phyloP scores from a whole-genome alignment of 352 stramenopile species.

The Pythium brachiatum region DNA sequence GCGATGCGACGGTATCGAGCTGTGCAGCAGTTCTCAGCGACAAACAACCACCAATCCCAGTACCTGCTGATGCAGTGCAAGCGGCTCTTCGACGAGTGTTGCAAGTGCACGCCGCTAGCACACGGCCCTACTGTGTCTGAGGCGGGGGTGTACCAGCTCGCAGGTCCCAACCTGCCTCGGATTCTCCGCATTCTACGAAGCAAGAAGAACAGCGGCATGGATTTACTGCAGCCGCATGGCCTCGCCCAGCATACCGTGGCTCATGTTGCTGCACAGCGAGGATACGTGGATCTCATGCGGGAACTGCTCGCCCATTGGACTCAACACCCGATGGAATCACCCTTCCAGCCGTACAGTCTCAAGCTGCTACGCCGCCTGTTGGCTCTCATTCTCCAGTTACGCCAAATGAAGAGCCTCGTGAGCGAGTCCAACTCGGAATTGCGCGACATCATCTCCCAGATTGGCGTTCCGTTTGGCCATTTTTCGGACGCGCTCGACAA shows the following conservation, averaged over 20 bases:
- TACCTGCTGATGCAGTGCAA: slow-evolving; percentile 60
- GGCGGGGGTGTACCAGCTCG: slow-evolving; percentile 62
- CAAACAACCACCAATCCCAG: slow-evolving; percentile 36
- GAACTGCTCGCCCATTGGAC: slow-evolving; percentile 65
- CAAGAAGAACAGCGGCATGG: slow-evolving; percentile 52
- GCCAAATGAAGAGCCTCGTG: slow-evolving; percentile 46
- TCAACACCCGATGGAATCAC: slow-evolving; percentile 55
- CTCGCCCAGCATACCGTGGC: slow-evolving; percentile 59
- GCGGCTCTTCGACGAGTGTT: slow-evolving; percentile 74
- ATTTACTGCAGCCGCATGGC: slow-evolving; percentile 63
- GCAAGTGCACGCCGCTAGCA: slow-evolving; percentile 54
- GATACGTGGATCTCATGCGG: slow-evolving; percentile 58
- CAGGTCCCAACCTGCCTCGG: slow-evolving; percentile 58
- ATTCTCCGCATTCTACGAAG: slow-evolving; percentile 58
- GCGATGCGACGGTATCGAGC: slow-evolving; percentile 58
- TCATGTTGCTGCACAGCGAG: slow-evolving; percentile 66
- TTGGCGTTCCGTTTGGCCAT: slow-evolving; percentile 58
- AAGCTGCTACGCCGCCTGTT: slow-evolving; percentile 47
- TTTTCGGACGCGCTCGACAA: slow-evolving; percentile 70
- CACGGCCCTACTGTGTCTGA: slow-evolving; percentile 49
- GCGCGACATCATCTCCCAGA: slow-evolving; percentile 41
- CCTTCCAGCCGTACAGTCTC: slow-evolving; percentile 65
- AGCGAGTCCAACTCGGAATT: slow-evolving; percentile 61
- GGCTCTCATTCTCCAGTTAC: slow-evolving; percentile 46
- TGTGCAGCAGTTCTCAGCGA: slow-evolving; percentile 38